Evolutionary conservation across 2,329 filamentous ascomycete species (phyloP).

Genomic region (Pseudogymnoascus sp.): DNA sequence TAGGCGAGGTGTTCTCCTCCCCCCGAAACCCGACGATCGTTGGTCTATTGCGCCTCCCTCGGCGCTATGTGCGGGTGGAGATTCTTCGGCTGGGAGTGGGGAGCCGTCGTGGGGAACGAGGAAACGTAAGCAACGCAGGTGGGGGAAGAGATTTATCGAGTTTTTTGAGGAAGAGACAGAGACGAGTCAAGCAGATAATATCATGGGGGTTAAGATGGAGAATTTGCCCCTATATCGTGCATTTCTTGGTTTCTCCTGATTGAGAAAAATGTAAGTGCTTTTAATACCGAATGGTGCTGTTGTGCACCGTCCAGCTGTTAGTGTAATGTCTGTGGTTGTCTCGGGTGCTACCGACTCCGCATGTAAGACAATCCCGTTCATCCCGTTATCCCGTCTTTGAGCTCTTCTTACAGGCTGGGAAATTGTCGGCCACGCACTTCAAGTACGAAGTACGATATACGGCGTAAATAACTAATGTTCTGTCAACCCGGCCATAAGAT

Average conservation of each 20-base stretch:
- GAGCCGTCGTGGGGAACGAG: background rate
- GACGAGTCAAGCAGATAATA: background rate
- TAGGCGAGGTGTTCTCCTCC: background rate
- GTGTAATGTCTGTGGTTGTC: conserved; percentile 4
- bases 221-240: background rate
- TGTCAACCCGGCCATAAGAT: too few relatives aligned
- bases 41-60: background rate
- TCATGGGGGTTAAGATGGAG: background rate
- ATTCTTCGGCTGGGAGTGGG: background rate
- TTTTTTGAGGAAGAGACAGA: background rate
- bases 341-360: background rate
- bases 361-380: background rate
- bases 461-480: background rate
- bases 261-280: background rate
- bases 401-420: background rate
- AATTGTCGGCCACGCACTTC: background rate
- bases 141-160: background rate
- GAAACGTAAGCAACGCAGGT: background rate
- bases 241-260: background rate
- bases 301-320: background rate
- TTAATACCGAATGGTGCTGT: background rate
- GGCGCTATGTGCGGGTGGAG: background rate
- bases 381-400: background rate
- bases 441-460: background rate
- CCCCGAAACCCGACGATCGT: background rate